Base-by-base conservation (phyloP, 2,329 filamentous ascomycete genomes). In the Xylariaceae sp. region DNA sequence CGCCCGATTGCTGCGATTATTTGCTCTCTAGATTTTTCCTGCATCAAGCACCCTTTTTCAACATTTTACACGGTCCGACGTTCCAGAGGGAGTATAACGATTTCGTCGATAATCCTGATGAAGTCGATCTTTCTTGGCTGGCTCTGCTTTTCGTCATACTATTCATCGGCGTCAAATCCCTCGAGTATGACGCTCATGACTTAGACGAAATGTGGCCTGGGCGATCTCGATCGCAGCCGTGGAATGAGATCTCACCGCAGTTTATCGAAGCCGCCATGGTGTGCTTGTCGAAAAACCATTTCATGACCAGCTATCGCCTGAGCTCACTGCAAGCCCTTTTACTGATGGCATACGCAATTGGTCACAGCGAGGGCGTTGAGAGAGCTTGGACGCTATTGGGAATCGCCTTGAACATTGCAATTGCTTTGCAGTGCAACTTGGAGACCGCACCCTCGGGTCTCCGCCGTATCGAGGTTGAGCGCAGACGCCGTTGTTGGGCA, bases 211-310 rank as follows among this genome's bases (percentile, higher is more conserved):
- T 45, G 21, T 34, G 25, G 22, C 43, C 35, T n/a, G 29, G 35
- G 22, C 12, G 34, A 14, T 32, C 25, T 45, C 21, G n/a, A 16
- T 27, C 33, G 3, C 42, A 36, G 22, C 33, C 16, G 22, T 35
- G 25, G 25, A 42, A 10, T 11, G 35, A 21, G 6, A 11, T 22
- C 14, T 42, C 42, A 10, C 37, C 21, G 27, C 39, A 20, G 8
- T 49, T 45, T 33, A 35, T 38, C 8, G 46, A 49, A 23, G 42
- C 42, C n/a, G 46, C 46, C n/a, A 49, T 49, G 46, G 42, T 36
- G 17, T 49, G 46, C 23, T 12, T 49, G 21, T 49, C 34, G 22
- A 49, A 49, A 23, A 39, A 40, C 19, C 46, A 49, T 17, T 49
- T 49, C 34, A 22, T 49, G 38, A 49, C 46, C 6, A 42, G 35